Evolutionary conservation across 139 green algal species (phyloP).

Genomic region (Spirogloea muscicola): DNA sequence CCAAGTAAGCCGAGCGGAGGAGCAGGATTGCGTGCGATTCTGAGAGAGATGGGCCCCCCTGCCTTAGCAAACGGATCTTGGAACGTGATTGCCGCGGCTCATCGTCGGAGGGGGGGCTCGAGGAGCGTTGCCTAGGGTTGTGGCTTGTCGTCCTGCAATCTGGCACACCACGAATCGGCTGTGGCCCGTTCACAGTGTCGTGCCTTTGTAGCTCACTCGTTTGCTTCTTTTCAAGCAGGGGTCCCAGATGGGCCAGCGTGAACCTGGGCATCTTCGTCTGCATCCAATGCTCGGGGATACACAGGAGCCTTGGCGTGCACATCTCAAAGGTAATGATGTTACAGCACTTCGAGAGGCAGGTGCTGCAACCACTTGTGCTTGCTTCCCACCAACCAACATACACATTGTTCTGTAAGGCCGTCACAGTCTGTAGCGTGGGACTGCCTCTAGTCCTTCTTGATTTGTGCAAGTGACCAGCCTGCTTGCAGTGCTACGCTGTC

Average conservation of each 20-base stretch:
- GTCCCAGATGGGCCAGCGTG: constrained; percentile 52
- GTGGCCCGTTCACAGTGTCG: background rate
- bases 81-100: background rate
- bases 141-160: no score
- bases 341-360: no score
- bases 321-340: constrained; percentile 59
- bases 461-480: no score
- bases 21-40: background rate
- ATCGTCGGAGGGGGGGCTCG: background rate
- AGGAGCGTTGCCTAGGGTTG: background rate
- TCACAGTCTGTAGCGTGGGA: no score
- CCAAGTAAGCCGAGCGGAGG: constrained; percentile 10
- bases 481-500: no score
- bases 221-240: constrained; percentile 29
- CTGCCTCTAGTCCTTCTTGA: no score
- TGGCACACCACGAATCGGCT: background rate
- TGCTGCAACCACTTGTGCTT: no score
- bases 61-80: background rate
- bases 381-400: no score
- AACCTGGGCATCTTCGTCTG: constrained; percentile 61
- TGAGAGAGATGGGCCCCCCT: background rate
- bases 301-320: constrained; percentile 56
- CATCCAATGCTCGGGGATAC: constrained; percentile 57
- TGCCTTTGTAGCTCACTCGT: background rate
- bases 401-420: no score